Percentiles rank a stretch among this genome's conserved stretches.
Conservation (phyloP, 108 stramenopile genomes). For the Fragilaria radians region DNA sequence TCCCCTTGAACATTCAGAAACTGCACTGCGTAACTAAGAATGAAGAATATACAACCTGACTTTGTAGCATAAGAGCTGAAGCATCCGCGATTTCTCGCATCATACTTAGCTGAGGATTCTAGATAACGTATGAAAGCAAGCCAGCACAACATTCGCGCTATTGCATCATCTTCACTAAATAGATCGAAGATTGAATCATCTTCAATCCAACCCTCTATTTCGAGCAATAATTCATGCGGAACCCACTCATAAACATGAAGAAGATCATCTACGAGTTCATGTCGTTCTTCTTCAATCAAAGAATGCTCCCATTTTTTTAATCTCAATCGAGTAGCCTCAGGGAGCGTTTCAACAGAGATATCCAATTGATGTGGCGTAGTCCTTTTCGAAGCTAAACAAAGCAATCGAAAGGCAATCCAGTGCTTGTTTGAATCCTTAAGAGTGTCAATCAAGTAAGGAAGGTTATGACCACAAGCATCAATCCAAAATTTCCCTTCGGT, state of each 20-base stretch:
- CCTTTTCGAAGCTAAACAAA: conserved; percentile 28
- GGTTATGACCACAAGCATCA: conserved; percentile 6
- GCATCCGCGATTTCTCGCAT: conserved; percentile 50
- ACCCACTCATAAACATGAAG: conserved; percentile 46
- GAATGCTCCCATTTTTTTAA: conserved; percentile 40
- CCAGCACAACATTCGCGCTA: conserved; percentile 59
- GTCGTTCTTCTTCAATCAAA: conserved; percentile 53
- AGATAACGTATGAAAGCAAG: conserved; percentile 39
- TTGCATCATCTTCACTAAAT: conserved; percentile 21
- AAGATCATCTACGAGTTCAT: conserved; percentile 67
- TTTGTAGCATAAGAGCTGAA: conserved; percentile 48
- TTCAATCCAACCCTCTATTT: conserved; percentile 39
- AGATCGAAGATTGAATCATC: conserved; percentile 10
- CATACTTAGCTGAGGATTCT: conserved; percentile 42
- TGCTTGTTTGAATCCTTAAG: conserved; percentile 40
- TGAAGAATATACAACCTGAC: background rate
- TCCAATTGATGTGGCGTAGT: conserved; percentile 17
- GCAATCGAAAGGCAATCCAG: conserved; percentile 42
- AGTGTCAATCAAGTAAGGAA: conserved; percentile 23
- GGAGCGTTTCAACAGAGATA: conserved; percentile 23
- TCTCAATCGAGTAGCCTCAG: conserved; percentile 15
- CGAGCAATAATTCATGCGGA: conserved; percentile 39
- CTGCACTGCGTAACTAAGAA: conserved; percentile 17
- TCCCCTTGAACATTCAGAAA: conserved; percentile 4
- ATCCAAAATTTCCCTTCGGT: background rate